Evolutionary conservation across 257 asterid species (phyloP).

Genomic region (Solanum appendiculatum): DNA sequence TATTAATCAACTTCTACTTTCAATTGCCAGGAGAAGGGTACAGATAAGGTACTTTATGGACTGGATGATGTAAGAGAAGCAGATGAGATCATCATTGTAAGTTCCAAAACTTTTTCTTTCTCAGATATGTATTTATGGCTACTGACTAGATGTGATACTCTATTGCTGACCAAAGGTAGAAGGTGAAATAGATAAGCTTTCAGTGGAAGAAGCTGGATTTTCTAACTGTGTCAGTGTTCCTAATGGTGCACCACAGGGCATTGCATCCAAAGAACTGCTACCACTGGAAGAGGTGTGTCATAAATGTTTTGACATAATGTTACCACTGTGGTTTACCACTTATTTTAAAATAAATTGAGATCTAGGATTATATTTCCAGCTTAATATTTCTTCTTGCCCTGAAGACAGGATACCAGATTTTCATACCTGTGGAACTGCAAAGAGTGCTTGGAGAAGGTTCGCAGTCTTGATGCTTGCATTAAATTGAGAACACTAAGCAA

Average conservation of each 20-base stretch:
- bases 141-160: neutral
- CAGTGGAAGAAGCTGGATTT: slow-evolving; percentile 75
- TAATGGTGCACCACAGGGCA: slow-evolving; percentile 66
- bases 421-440: slow-evolving; percentile 70
- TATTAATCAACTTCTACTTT: neutral
- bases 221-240: slow-evolving; percentile 74
- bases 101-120: neutral
- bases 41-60: slow-evolving; percentile 56
- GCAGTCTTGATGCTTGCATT: neutral
- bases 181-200: slow-evolving; percentile 80
- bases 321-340: neutral
- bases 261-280: slow-evolving; percentile 31
- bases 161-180: slow-evolving; percentile 48
- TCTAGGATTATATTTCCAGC: neutral
- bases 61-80: slow-evolving; percentile 61
- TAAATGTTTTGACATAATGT: neutral
- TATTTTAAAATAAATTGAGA: neutral
- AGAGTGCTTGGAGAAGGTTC: slow-evolving; percentile 54
- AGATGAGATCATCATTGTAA: slow-evolving; percentile 62
- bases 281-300: slow-evolving; percentile 42
- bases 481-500: neutral
- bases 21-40: slow-evolving; percentile 36
- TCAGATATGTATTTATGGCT: neutral
- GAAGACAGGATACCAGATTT: slow-evolving; percentile 44
- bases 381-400: neutral